A percentile compares a stretch with the other conserved stretches of the same genome.
These are phyloP conservation scores for Pythium oligandrum DNA, from an alignment of 352 stramenopile species.

Conservation along the genomic window DNA sequence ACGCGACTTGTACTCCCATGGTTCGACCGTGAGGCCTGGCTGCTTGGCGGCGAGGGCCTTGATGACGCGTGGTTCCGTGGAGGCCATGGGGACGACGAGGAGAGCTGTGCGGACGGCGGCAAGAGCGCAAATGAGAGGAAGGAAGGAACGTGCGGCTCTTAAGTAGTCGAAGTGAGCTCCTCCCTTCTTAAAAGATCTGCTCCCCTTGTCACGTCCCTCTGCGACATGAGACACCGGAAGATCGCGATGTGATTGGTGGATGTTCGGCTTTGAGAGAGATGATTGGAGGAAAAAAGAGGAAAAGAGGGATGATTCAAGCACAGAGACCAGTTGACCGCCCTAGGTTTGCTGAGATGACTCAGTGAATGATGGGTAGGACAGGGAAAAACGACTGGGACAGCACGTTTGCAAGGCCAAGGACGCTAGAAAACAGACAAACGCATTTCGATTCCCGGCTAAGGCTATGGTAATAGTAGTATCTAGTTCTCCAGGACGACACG, in stretches of 20 bases:
- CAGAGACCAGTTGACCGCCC: too few relatives aligned
- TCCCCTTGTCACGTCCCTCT: too few relatives aligned
- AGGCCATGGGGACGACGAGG: too few relatives aligned
- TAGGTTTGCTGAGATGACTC: too few relatives aligned
- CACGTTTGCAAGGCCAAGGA: background rate
- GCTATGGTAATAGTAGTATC: background rate
- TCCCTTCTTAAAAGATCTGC: too few relatives aligned
- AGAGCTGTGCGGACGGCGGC: background rate
- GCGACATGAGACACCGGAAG: too few relatives aligned
- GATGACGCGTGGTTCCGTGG: conserved; percentile 7
- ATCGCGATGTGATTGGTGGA: too few relatives aligned
- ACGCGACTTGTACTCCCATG: conserved; percentile 16
- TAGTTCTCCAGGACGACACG: conserved; percentile 6
- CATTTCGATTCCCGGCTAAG: background rate
- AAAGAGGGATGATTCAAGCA: too few relatives aligned
- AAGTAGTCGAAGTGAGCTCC: too few relatives aligned
- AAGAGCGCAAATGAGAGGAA: background rate
- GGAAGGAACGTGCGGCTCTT: background rate
- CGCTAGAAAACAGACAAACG: background rate
- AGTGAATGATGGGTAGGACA: too few relatives aligned
- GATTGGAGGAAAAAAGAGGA: too few relatives aligned
- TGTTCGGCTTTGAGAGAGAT: too few relatives aligned
- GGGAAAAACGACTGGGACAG: background rate
- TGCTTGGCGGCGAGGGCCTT: conserved; percentile 13
- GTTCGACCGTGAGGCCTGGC: conserved; percentile 8